phyloP scores from a whole-genome alignment of 78 protist genomes.

The Dictyostelium brefeldianum region DNA sequence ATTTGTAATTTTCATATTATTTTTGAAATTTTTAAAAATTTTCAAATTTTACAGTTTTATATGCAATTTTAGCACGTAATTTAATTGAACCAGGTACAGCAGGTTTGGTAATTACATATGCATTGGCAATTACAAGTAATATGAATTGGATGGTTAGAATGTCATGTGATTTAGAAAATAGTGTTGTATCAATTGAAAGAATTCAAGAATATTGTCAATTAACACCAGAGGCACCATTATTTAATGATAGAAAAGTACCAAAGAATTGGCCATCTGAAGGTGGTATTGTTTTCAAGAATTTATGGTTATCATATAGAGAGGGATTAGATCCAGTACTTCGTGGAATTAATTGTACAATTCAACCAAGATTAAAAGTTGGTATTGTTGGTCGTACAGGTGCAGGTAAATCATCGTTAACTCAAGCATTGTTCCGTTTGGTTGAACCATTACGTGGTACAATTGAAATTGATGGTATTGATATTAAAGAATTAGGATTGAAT shows the following conservation, averaged over 20 bases:
- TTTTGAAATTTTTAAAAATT: background rate
- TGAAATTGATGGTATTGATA: conserved; percentile 85
- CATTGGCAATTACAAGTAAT: conserved; percentile 66
- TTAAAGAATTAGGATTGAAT: conserved; percentile 50
- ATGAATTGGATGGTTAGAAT: conserved; percentile 84
- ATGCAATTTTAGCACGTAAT: conserved; percentile 57
- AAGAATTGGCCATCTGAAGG: conserved; percentile 90
- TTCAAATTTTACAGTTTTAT: no score
- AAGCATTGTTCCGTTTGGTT: conserved; percentile 87
- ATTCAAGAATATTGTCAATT: conserved; percentile 71
- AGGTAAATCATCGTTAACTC: conserved; percentile 86
- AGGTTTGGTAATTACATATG: conserved; percentile 86
- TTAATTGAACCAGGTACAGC: conserved; percentile 81
- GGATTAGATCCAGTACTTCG: conserved; percentile 77
- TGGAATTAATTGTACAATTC: conserved; percentile 54
- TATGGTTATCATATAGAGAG: conserved; percentile 87
- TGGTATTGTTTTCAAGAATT: conserved; percentile 67
- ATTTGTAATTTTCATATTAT: background rate
- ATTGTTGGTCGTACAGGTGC: conserved; percentile 92
- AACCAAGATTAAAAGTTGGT: conserved; percentile 89
- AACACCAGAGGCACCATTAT: conserved; percentile 55
- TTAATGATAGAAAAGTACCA: conserved; percentile 43
- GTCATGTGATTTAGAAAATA: conserved; percentile 71
- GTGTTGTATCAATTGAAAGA: conserved; percentile 83
- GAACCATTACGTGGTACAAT: conserved; percentile 77